A percentile compares a stretch with the other conserved stretches of the same genome.
phyloP scores from a whole-genome alignment of 1,284 basidiomycete genomes.

The Violaceomyces palustris region DNA sequence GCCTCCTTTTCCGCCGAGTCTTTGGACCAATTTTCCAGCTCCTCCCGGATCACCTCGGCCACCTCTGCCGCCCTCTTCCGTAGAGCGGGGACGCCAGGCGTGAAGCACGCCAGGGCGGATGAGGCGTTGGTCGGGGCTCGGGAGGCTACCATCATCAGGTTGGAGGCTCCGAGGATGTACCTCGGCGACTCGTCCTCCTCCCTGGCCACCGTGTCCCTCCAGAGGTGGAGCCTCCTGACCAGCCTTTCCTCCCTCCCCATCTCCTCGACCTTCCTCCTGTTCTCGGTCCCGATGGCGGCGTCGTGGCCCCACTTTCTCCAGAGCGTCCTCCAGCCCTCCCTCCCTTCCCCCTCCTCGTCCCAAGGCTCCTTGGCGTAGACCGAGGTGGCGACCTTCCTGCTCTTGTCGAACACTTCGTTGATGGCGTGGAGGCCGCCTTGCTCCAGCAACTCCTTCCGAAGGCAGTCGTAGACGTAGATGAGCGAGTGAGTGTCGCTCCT shows the following conservation, averaged over 20 bases:
- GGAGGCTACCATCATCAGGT: conserved; percentile 36
- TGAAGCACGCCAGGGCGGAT: conserved; percentile 25
- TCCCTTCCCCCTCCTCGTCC: conserved; percentile 39
- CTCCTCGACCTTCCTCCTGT: conserved; percentile 13
- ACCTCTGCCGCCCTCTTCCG: conserved; percentile 32
- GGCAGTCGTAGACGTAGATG: conserved; percentile 82
- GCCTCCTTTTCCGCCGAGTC: conserved; percentile 9
- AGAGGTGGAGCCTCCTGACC: conserved; percentile 71
- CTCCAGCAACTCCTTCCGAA: conserved; percentile 74
- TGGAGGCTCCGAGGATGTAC: conserved; percentile 30
- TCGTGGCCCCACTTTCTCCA: conserved; percentile 54
- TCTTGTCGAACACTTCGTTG: conserved; percentile 35
- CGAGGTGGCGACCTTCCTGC: conserved; percentile 39
- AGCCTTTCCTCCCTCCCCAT: conserved; percentile 56
- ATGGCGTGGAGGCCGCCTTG: conserved; percentile 54
- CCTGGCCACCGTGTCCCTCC: conserved; percentile 77
- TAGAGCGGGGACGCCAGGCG: conserved; percentile 18
- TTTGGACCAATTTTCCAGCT: conserved; percentile 24
- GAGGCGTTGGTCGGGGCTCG: conserved; percentile 30
- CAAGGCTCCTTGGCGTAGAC: conserved; percentile 50
- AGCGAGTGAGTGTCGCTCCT: conserved; percentile 93
- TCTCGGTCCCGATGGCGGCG: conserved; percentile 35
- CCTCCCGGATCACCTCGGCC: conserved; percentile 21
- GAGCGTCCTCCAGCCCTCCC: conserved; percentile 44
- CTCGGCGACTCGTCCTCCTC: conserved; percentile 81